Percentiles rank a stretch among this genome's conserved stretches.
phyloP scores from a whole-genome alignment of 352 stramenopile genomes.

The Pythium apleroticum region DNA sequence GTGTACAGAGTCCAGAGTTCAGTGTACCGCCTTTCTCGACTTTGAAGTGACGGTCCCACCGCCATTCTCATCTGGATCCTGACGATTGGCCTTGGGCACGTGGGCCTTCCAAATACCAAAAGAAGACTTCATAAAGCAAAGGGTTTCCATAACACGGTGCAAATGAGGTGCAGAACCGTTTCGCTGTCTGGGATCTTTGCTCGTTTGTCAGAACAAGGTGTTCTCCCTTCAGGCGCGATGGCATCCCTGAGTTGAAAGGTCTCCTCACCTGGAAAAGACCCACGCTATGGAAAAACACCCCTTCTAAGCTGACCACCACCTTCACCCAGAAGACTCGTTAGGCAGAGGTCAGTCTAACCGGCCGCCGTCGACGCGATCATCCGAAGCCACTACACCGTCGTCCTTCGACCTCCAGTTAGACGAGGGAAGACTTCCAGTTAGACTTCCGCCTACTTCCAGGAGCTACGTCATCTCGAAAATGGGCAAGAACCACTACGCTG shows the following conservation, averaged over 20 bases:
- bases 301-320: not conserved
- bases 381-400: not conserved
- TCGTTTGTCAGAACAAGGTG: not conserved
- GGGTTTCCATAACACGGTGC: not conserved
- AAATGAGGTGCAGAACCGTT: not conserved
- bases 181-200: not conserved
- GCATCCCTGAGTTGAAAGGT: not conserved
- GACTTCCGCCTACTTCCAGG: not conserved
- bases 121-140: too few relatives aligned
- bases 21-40: not conserved
- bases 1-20: too few relatives aligned
- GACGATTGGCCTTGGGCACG: not conserved
- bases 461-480: constrained; percentile 8
- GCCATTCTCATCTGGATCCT: not conserved
- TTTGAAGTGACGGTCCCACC: not conserved
- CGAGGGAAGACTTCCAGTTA: constrained; percentile 4
- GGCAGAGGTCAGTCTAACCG: not conserved
- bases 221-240: not conserved
- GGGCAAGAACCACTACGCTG: constrained; percentile 43
- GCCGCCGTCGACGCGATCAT: not conserved
- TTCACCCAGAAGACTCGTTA: constrained; percentile 3
- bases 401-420: not conserved
- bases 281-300: not conserved
- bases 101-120: not conserved
- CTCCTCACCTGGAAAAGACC: not conserved